These are phyloP conservation scores for Aspergillus ellipticus DNA, from an alignment of 495 filamentous ascomycete species.

Conservation along the genomic window DNA sequence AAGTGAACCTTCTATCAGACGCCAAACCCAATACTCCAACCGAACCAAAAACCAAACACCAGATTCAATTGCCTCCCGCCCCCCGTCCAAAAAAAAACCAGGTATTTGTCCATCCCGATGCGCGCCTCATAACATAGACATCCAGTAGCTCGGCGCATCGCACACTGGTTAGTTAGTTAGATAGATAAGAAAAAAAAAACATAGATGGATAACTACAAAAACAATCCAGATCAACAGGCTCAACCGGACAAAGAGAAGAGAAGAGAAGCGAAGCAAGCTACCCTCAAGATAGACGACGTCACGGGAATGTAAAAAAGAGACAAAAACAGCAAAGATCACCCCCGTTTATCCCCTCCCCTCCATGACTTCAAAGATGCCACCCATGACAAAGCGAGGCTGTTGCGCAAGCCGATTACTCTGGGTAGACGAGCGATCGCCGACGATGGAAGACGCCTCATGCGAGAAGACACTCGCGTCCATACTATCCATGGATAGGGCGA, in stretches of 20 bases:
- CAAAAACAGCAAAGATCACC: no score
- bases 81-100: no score
- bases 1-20: not conserved
- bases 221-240: no score
- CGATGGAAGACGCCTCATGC: not conserved
- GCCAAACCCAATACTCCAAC: no score
- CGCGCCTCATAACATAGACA: no score
- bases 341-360: constrained; percentile 36
- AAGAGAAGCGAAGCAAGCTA: not conserved
- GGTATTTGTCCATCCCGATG: no score
- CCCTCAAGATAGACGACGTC: constrained; percentile 5
- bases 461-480: constrained; percentile 12
- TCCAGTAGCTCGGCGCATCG: no score
- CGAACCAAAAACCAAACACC: no score
- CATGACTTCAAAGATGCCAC: constrained; percentile 49
- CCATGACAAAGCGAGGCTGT: constrained; percentile 43
- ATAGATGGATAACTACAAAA: no score
- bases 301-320: no score
- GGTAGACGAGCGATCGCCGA: constrained; percentile 5
- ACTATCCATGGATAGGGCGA: constrained; percentile 22
- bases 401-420: constrained; percentile 12
- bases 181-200: not conserved
- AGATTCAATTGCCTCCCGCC: no score
- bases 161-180: no score
- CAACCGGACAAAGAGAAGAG: not conserved